Evolutionary conservation across 2,329 filamentous ascomycete species (phyloP).

Genomic region (Penicillium janthinellum): DNA sequence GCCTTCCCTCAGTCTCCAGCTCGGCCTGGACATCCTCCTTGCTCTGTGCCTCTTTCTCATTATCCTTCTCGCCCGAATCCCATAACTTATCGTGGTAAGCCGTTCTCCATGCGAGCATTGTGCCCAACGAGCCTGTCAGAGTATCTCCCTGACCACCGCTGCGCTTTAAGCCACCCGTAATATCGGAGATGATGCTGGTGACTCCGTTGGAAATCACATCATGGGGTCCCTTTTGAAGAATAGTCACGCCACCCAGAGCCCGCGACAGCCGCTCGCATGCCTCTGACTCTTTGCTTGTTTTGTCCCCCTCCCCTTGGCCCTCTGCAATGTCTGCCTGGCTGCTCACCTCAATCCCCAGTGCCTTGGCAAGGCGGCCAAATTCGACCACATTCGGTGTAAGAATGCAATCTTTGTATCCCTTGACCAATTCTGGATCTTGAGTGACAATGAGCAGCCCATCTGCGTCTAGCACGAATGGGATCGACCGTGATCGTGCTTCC

Average conservation of each 20-base stretch:
- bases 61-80: conserved; percentile 52
- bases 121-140: conserved; percentile 84
- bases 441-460: conserved; percentile 82
- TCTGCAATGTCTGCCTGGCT: conserved; percentile 41
- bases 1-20: conserved; percentile 50
- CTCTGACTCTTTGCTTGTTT: conserved; percentile 53
- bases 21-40: conserved; percentile 46
- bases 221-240: conserved; percentile 82
- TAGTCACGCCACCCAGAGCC: conserved; percentile 81
- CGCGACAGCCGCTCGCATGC: conserved; percentile 71
- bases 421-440: conserved; percentile 72
- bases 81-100: conserved; percentile 84
- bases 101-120: conserved; percentile 82
- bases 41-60: conserved; percentile 34
- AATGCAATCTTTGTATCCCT: conserved; percentile 80
- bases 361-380: conserved; percentile 78
- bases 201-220: conserved; percentile 84
- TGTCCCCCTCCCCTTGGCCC: conserved; percentile 37
- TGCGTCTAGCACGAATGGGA: conserved; percentile 88
- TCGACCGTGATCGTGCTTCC: conserved; percentile 68
- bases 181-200: conserved; percentile 73
- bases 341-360: conserved; percentile 65
- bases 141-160: conserved; percentile 96
- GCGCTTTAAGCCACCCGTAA: conserved; percentile 81
- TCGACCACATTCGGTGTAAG: conserved; percentile 95